Evolutionary conservation across 1,139 yeast species (phyloP).

Genomic region (Debaryomyces psychrophilus): DNA sequence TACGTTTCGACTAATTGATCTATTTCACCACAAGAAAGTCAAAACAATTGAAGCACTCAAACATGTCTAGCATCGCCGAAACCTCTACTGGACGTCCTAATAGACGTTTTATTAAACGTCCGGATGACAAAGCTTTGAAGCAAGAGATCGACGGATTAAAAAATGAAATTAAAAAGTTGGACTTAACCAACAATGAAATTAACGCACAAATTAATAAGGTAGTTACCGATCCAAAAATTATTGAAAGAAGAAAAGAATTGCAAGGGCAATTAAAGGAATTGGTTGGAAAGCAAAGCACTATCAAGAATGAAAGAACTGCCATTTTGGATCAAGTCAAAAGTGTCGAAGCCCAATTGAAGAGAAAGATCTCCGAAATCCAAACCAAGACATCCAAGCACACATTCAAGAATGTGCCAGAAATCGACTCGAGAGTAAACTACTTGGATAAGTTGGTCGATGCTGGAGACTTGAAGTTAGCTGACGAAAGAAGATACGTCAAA

Average conservation of each 20-base stretch:
- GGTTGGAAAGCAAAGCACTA: constrained; percentile 65
- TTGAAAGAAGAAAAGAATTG: constrained; percentile 64
- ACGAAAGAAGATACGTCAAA: constrained; percentile 83
- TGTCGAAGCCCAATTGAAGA: constrained; percentile 72
- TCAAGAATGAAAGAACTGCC: constrained; percentile 69
- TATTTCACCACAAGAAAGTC: constrained; percentile 1
- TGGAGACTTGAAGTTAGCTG: constrained; percentile 85
- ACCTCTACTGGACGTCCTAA: constrained; percentile 18
- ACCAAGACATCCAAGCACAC: constrained; percentile 67
- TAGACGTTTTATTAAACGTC: constrained; percentile 66
- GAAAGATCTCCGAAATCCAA: constrained; percentile 76
- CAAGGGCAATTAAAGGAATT: constrained; percentile 67
- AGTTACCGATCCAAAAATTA: constrained; percentile 44
- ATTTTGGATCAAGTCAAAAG: constrained; percentile 74
- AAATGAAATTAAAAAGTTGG: constrained; percentile 72
- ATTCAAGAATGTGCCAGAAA: constrained; percentile 76
- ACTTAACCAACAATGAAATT: constrained; percentile 47
- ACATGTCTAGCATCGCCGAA: constrained; percentile 25
- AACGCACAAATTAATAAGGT: constrained; percentile 47
- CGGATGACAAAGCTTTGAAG: constrained; percentile 69
- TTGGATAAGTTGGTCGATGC: constrained; percentile 77
- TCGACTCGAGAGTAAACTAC: constrained; percentile 69
- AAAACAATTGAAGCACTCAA: constrained; percentile 9
- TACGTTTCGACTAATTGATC: constrained; percentile 1
- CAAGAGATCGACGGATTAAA: constrained; percentile 61